Conservation (phyloP, 345 rosid genomes). For the Sonneratia alba region DNA sequence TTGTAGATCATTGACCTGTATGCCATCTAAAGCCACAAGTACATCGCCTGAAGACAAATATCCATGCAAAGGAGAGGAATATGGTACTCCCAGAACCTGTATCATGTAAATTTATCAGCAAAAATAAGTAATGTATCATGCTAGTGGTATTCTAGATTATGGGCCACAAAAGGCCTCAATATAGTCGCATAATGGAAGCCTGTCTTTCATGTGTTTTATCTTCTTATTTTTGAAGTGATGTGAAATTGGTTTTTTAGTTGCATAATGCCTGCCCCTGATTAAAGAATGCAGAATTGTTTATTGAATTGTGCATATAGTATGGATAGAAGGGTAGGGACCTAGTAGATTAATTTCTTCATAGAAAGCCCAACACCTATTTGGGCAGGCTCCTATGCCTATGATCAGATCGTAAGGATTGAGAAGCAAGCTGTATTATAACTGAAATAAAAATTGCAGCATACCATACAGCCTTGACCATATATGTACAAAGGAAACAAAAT, state of each 20-base stretch:
- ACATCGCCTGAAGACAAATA: constrained; percentile 71
- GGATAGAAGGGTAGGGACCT: not conserved
- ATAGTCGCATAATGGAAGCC: not conserved
- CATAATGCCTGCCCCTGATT: not conserved
- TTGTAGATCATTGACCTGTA: constrained; percentile 32
- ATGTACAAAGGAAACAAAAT: constrained; percentile 12
- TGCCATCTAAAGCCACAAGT: constrained; percentile 64
- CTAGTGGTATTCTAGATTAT: not conserved
- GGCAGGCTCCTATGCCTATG: not conserved
- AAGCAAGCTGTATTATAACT: not conserved
- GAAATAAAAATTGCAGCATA: not conserved
- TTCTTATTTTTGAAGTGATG: not conserved
- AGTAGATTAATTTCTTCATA: not conserved
- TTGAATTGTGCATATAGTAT: not conserved
- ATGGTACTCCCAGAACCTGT: constrained; percentile 66
- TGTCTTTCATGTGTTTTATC: not conserved
- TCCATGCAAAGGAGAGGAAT: constrained; percentile 54
- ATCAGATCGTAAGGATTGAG: not conserved
- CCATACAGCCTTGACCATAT: not conserved
- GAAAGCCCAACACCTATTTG: not conserved
- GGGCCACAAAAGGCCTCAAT: not conserved
- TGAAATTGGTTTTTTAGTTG: not conserved
- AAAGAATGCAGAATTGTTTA: not conserved
- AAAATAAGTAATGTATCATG: not conserved
- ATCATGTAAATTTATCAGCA: constrained; percentile 6